Base-by-base conservation (phyloP, 768 basidiomycete genomes). In the Trametopsis cervina region DNA sequence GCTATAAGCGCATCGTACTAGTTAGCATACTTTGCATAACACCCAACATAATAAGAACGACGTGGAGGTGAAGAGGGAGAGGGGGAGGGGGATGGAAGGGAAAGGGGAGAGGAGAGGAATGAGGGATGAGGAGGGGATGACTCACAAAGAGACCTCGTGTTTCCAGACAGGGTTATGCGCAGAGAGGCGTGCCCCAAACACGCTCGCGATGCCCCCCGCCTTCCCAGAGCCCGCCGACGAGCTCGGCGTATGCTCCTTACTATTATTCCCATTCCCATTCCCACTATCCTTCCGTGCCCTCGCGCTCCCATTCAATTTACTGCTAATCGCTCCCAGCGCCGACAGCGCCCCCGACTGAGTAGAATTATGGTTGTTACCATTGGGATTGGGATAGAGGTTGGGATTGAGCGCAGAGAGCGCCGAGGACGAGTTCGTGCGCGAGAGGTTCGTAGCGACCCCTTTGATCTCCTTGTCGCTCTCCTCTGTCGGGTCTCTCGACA, bases 81-180 rank as follows among this genome's bases (percentile, higher is more conserved):
- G 38, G 26, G 46, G 12, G 9, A 33, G 33, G 26, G 51, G 23
- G 26, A 23, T 22, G 39, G 37, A 38, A 18, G 26, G n/a, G n/a
- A n/a, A n/a, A n/a, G n/a, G n/a, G n/a, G 42, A 26, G 50, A 20
- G 37, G 24, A 15, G 37, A 22, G 18, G 24, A 55, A 21, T 53
- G 45, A 24, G 41, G 26, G 42, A 17, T 13, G 20, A 47, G 33
- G 18, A 33, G 27, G 46, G 49, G 51, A 36, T n/a, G 6, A 77
- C 94, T 68, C 67, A 97, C 95, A 99, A 99, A 38, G 89, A 84
- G 26, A 98, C 96, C 65, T 98, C 88, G 64, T 98, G 95, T 69
- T 99, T 99, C 96, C 96, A 99, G 18, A 94, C 84, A 10, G 96
- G 95, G 70, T 92, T 97, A 60, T 89, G 77, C 48, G 89, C 76